These are phyloP conservation scores for Mycena belliarum DNA, from an alignment of 768 basidiomycete species.

Conservation along the genomic window DNA sequence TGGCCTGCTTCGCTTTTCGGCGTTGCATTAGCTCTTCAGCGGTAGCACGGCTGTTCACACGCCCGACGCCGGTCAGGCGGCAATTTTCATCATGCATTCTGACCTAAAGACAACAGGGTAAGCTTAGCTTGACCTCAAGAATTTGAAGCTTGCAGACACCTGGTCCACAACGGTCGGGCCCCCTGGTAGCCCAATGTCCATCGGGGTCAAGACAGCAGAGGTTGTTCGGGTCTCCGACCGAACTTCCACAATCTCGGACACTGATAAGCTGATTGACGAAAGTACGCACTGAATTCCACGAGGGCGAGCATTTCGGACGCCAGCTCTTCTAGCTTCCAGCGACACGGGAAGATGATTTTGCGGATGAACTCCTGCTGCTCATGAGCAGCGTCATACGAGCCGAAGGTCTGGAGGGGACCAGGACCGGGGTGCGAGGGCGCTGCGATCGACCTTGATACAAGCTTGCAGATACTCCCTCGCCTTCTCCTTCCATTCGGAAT, in stretches of 20 bases:
- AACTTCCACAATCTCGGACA: slow-evolving; percentile 12
- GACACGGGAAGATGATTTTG: slow-evolving; percentile 5
- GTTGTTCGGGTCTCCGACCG: slow-evolving; percentile 9
- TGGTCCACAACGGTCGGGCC: slow-evolving; percentile 5
- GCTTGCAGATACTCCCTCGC: slow-evolving; percentile 11
- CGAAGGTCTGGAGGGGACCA: slow-evolving; percentile 1
- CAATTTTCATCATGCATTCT: slow-evolving; percentile 9
- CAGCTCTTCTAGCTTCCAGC: slow-evolving; percentile 13
- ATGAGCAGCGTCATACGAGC: slow-evolving; percentile 13
- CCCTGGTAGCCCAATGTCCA: slow-evolving; percentile 1
- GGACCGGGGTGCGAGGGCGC: slow-evolving; percentile 9
- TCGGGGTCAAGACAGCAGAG: slow-evolving; percentile 10
- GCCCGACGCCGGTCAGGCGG: slow-evolving; percentile 13
- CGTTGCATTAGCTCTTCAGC: slow-evolving; percentile 1
- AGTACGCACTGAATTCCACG: slow-evolving; percentile 9
- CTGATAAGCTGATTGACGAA: slow-evolving; percentile 10
- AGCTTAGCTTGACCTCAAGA: slow-evolving; percentile 2
- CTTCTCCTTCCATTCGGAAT: slow-evolving; percentile 14
- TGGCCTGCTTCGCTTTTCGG: background rate
- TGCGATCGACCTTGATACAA: slow-evolving; percentile 14
- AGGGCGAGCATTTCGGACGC: slow-evolving; percentile 14
- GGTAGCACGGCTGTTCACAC: background rate
- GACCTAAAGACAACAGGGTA: slow-evolving; percentile 9
- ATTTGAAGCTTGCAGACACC: slow-evolving; percentile 11
- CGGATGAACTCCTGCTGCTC: slow-evolving; percentile 11